Percentiles rank a stretch among this genome's conserved stretches.
Evolutionary conservation across 2,329 filamentous ascomycete species (phyloP).

Genomic region (Triangularia setosa): DNA sequence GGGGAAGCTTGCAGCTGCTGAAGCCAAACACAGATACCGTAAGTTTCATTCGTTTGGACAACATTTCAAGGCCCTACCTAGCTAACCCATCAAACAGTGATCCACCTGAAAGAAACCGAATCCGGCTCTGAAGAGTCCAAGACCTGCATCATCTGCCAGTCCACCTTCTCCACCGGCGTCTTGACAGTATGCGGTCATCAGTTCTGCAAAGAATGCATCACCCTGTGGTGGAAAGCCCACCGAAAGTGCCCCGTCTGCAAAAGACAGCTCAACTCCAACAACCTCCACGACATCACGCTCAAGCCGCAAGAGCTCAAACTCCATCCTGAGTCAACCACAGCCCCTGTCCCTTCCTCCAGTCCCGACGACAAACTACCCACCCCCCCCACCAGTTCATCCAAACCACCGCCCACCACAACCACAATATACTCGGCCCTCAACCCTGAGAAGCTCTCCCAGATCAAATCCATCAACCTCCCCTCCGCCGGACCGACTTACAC

Average conservation of each 20-base stretch:
- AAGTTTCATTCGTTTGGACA: conserved; percentile 28
- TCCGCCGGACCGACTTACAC: conserved; percentile 67
- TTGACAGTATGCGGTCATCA: conserved; percentile 87
- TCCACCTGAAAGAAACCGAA: conserved; percentile 54
- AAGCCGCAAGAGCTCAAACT: conserved; percentile 71
- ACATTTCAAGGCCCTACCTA: not conserved
- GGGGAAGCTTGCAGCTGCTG: conserved; percentile 56
- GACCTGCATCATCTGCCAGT: conserved; percentile 83
- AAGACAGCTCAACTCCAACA: conserved; percentile 55
- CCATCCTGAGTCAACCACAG: conserved; percentile 37
- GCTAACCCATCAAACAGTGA: conserved; percentile 36
- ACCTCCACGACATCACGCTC: conserved; percentile 81
- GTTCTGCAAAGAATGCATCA: conserved; percentile 86
- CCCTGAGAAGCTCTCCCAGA: conserved; percentile 66
- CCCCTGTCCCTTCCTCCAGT: conserved; percentile 11
- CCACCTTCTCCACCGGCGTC: conserved; percentile 70
- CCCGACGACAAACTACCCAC: not conserved
- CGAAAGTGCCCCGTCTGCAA: conserved; percentile 85
- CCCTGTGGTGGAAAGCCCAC: conserved; percentile 70
- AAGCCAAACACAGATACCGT: conserved; percentile 73
- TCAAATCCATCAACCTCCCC: conserved; percentile 73
- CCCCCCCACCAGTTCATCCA: conserved; percentile 22
- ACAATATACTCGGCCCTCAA: conserved; percentile 77
- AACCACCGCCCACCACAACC: conserved; percentile 35
- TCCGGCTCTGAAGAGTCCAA: conserved; percentile 60